Evolutionary conservation across 2,329 filamentous ascomycete species (phyloP).

Genomic region (Magnaporthiopsis poae): DNA sequence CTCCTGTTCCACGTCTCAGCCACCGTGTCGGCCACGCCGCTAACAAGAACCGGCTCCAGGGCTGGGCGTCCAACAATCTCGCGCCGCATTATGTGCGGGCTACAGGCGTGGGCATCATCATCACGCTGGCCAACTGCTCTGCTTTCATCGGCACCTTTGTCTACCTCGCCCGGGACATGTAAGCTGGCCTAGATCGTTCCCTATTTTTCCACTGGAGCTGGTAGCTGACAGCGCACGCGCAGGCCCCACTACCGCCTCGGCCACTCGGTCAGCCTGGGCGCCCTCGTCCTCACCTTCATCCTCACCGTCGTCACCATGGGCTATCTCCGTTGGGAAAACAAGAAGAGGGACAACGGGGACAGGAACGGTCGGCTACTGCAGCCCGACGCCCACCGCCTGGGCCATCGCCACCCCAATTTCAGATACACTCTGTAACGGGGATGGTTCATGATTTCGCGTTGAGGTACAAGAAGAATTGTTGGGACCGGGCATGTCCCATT

Average conservation of each 20-base stretch:
- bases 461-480: background rate
- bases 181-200: conserved; percentile 11
- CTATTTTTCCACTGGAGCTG: background rate
- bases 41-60: conserved; percentile 10
- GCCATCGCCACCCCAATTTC: conserved; percentile 30
- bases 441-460: background rate
- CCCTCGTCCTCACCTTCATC: conserved; percentile 23
- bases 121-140: conserved; percentile 30
- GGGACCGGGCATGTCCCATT: background rate
- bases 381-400: conserved; percentile 23
- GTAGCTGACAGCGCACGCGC: background rate
- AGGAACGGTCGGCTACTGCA: conserved; percentile 26
- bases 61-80: conserved; percentile 33
- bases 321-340: conserved; percentile 33
- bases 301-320: conserved; percentile 23
- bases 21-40: background rate
- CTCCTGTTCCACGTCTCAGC: too few species aligned
- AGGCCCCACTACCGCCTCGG: conserved; percentile 28
- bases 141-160: conserved; percentile 36
- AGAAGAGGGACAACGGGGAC: conserved; percentile 26
- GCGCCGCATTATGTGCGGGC: conserved; percentile 33
- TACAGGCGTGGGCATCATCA: conserved; percentile 30
- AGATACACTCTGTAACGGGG: conserved; percentile 24
- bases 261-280: conserved; percentile 31
- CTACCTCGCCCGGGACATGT: conserved; percentile 32